Evolutionary conservation across 1,139 yeast genomes (phyloP).

Genomic region (Candida anutae): DNA sequence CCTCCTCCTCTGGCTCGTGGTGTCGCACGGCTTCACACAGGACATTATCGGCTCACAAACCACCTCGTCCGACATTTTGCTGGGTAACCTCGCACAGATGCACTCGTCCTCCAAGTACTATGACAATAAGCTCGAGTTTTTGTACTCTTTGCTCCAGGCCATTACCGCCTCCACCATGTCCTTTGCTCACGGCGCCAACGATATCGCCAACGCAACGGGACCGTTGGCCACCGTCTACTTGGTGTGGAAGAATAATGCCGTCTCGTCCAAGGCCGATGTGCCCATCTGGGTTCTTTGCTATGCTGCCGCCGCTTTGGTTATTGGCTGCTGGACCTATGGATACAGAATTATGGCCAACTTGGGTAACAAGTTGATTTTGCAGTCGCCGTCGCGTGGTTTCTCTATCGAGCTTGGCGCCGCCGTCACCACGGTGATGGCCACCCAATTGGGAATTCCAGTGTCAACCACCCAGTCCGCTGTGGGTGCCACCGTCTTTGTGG

Average conservation of each 20-base stretch:
- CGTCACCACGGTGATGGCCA: conserved; percentile 66
- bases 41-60: conserved; percentile 54
- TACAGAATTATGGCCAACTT: conserved; percentile 63
- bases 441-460: conserved; percentile 63
- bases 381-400: conserved; percentile 78
- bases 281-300: conserved; percentile 69
- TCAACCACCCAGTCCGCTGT: conserved; percentile 79
- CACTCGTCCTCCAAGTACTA: conserved; percentile 57
- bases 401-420: conserved; percentile 77
- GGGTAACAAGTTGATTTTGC: conserved; percentile 70
- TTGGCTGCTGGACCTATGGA: conserved; percentile 71
- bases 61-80: conserved; percentile 19
- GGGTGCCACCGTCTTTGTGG: conserved; percentile 73
- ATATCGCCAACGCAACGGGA: conserved; percentile 73
- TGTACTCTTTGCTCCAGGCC: conserved; percentile 64
- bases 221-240: conserved; percentile 63
- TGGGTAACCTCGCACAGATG: conserved; percentile 40
- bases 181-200: conserved; percentile 78
- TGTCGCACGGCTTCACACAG: conserved; percentile 56
- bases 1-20: conserved; percentile 36
- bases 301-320: conserved; percentile 59
- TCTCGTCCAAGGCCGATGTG: conserved; percentile 44
- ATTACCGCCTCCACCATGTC: conserved; percentile 76
- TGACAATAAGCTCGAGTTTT: conserved; percentile 64
- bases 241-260: conserved; percentile 50